These are phyloP conservation scores for Coniferiporia weirii DNA, from an alignment of 1,284 basidiomycete genomes.

Conservation along the genomic window DNA sequence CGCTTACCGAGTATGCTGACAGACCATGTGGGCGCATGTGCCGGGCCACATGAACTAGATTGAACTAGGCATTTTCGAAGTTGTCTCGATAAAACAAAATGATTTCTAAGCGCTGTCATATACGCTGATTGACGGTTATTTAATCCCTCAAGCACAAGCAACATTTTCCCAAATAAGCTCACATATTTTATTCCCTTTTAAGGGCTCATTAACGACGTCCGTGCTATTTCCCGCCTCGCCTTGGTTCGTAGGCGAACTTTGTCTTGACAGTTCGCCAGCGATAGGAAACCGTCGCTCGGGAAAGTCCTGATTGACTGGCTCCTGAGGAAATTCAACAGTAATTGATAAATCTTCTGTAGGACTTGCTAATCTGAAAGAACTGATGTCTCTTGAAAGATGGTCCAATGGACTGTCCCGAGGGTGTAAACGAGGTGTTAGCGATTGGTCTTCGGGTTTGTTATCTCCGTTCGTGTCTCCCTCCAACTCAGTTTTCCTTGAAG, in stretches of 20 bases:
- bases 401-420: background rate
- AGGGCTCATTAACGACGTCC: too few relatives aligned
- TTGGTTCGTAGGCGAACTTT: background rate
- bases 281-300: background rate
- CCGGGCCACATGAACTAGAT: background rate
- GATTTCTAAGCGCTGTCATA: slow-evolving; percentile 4
- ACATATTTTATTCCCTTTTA: background rate
- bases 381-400: background rate
- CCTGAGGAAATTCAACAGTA: background rate
- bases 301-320: background rate
- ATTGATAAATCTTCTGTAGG: background rate
- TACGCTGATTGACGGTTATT: background rate
- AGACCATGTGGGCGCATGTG: background rate
- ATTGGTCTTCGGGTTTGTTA: background rate
- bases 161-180: background rate
- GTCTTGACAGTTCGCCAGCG: background rate
- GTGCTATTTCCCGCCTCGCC: background rate
- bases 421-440: background rate
- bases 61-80: background rate
- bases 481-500: background rate
- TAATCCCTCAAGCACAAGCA: too few relatives aligned
- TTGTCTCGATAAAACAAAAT: background rate
- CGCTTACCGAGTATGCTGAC: background rate
- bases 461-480: background rate
- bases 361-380: background rate